phyloP scores from a whole-genome alignment of 805 yeast genomes.

The Saccharomyces eubayanus region DNA sequence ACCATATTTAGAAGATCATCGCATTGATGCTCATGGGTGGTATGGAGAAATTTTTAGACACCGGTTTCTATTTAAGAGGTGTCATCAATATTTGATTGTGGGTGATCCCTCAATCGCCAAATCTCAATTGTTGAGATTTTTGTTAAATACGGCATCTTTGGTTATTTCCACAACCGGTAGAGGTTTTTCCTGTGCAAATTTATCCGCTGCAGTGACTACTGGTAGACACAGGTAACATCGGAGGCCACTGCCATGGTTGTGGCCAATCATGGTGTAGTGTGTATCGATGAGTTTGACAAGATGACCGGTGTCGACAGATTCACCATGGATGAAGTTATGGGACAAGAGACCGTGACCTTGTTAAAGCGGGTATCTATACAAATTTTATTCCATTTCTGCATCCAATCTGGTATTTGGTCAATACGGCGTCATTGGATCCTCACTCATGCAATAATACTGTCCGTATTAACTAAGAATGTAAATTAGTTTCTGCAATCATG shows the following conservation, averaged over 20 bases:
- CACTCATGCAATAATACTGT: too few species aligned
- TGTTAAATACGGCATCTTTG: slow-evolving; percentile 85
- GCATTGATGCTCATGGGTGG: slow-evolving; percentile 89
- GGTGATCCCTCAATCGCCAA: slow-evolving; percentile 99
- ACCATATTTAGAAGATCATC: slow-evolving; percentile 83
- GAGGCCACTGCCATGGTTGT: slow-evolving; percentile 99
- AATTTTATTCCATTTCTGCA: too few species aligned
- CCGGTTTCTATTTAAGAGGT: slow-evolving; percentile 96
- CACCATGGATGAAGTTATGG: slow-evolving; percentile 99
- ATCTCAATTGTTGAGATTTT: slow-evolving; percentile 90
- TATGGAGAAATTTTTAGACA: slow-evolving; percentile 82
- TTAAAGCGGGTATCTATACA: slow-evolving; percentile 98
- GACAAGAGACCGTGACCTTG: slow-evolving; percentile 96
- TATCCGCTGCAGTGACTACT: slow-evolving; percentile 95
- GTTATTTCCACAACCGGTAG: slow-evolving; percentile 98
- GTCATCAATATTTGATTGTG: slow-evolving; percentile 93
- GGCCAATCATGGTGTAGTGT: slow-evolving; percentile 94
- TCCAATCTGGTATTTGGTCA: slow-evolving; percentile 94
- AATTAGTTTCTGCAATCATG: too few species aligned
- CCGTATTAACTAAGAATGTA: too few species aligned
- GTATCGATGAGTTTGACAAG: slow-evolving; percentile 98
- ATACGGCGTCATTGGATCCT: slow-evolving; percentile 85
- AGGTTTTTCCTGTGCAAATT: slow-evolving; percentile 99
- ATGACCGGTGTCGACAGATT: slow-evolving; percentile 96
- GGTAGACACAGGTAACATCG: slow-evolving; percentile 85